Percentiles rank a stretch among this genome's conserved stretches.
phyloP scores from a whole-genome alignment of 352 stramenopile species.

The Pythium aquatile region DNA sequence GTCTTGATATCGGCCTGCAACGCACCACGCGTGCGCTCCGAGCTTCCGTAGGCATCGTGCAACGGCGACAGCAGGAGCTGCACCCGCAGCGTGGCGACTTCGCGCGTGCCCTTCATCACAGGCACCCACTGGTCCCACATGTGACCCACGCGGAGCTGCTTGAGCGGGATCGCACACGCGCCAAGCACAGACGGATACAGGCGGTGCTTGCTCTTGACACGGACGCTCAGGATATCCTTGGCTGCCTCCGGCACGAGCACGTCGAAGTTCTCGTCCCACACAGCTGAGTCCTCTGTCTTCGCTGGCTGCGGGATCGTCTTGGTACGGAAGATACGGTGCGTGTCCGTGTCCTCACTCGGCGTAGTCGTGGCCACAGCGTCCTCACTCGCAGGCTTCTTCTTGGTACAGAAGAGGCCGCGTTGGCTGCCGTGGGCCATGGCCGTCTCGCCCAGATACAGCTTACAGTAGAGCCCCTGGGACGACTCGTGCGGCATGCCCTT shows the following conservation, averaged over 20 bases:
- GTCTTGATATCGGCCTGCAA: conserved; percentile 41
- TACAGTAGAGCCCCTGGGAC: conserved; percentile 65
- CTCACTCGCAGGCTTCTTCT: conserved; percentile 11
- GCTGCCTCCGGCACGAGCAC: conserved; percentile 31
- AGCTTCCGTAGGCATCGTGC: neutral
- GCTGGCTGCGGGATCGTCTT: conserved; percentile 23
- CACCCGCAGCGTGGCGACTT: conserved; percentile 25
- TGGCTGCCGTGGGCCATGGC: conserved; percentile 50
- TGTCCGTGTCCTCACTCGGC: conserved; percentile 9
- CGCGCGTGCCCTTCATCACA: conserved; percentile 23
- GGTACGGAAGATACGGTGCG: conserved; percentile 52
- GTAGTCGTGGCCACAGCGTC: conserved; percentile 3
- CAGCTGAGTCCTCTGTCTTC: conserved; percentile 1
- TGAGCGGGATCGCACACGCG: conserved; percentile 24
- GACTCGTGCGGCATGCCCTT: conserved; percentile 41
- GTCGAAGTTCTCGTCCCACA: conserved; percentile 65
- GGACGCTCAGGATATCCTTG: conserved; percentile 28
- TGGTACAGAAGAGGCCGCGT: conserved; percentile 31
- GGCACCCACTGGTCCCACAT: conserved; percentile 27
- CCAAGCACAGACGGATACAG: conserved; percentile 21
- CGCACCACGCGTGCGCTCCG: conserved; percentile 27
- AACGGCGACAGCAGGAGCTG: conserved; percentile 27
- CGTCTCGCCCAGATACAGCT: conserved; percentile 57
- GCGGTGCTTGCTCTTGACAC: conserved; percentile 28
- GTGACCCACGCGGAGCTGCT: conserved; percentile 19